Evolutionary conservation across 352 stramenopile species (phyloP), one percentile per base, ranked within the genome.

Genomic region (Phytophthora europaea): DNA sequence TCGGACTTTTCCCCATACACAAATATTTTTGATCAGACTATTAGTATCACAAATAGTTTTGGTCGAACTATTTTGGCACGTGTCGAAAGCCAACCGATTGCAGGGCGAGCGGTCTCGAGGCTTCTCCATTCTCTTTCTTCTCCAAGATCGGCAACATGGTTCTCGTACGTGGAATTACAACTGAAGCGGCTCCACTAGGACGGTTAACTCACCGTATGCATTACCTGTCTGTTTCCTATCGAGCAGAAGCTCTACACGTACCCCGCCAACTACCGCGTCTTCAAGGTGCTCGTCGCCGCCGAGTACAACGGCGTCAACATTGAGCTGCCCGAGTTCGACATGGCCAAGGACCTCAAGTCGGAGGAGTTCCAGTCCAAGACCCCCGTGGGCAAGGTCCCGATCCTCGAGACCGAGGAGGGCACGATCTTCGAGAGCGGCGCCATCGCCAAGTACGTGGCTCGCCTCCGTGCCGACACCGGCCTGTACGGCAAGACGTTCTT

Each of bases 211-310:
- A 43, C 36, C 12, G 12, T 43, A 43, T 43, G 36, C 36, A 5
- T 43, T 43, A 5, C 36, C 36, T 43, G 12, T 5, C 36, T 15
- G 36, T 40, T 57, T 68, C 18, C 12, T 54, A 10, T 1, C 36
- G 60, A 69, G 65, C 70, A 93, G 90, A 97, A 92, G 72, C 87
- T 98, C 22, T 97, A 95, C 84, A 94, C 92, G 50, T 89, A 94
- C 70, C 83, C 80, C 26, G 95, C 83, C 48, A 98, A 98, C 70
- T 98, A 98, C 73, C 90, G 94, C 72, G 94, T 93, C 61, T 98
- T 99, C 75, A 98, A 98, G 84, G 87, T 89, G 62, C 88, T 99
- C 20, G 97, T 99, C 80, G 95, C 96, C 26, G 96, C 97, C 53
- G 91, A 99, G 84, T 99, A 97, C 78, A 97, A 96, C 58, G 85